These are phyloP conservation scores for Berkeleyomyces basicola DNA, from an alignment of 2,329 filamentous ascomycete genomes.

Conservation along the genomic window DNA sequence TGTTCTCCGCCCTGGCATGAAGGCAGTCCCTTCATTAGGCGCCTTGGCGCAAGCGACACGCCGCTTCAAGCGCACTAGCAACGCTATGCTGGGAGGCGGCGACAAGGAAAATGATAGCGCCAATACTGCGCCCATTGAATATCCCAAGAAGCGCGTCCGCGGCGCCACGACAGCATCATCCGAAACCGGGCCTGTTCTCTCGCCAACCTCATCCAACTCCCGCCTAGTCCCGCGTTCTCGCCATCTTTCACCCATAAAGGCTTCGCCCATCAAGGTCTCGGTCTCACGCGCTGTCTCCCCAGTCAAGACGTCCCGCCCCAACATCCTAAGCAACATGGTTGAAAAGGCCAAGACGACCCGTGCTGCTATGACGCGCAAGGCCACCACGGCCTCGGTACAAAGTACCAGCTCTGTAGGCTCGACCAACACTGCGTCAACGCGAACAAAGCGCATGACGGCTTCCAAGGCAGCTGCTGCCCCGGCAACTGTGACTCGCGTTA, in stretches of 20 bases:
- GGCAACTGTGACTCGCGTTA: slow-evolving; percentile 27
- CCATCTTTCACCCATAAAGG: slow-evolving; percentile 16
- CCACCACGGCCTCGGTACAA: slow-evolving; percentile 28
- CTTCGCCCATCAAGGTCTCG: slow-evolving; percentile 29
- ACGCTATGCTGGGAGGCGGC: slow-evolving; percentile 38
- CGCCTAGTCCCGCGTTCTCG: slow-evolving; percentile 36
- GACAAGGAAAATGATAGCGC: slow-evolving; percentile 63
- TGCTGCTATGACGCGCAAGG: slow-evolving; percentile 30
- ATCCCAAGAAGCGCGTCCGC: slow-evolving; percentile 52
- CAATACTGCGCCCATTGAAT: slow-evolving; percentile 27
- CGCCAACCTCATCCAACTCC: slow-evolving; percentile 69
- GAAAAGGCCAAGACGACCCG: slow-evolving; percentile 43
- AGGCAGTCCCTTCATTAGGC: slow-evolving; percentile 6
- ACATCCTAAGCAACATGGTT: slow-evolving; percentile 38
- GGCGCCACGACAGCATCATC: slow-evolving; percentile 24
- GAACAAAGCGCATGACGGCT: slow-evolving; percentile 18
- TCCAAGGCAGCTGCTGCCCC: slow-evolving; percentile 25
- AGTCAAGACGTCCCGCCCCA: slow-evolving; percentile 30
- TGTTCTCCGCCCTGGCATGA: slow-evolving; percentile 15
- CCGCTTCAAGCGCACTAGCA: slow-evolving; percentile 28
- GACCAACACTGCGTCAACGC: slow-evolving; percentile 20
- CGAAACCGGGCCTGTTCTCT: slow-evolving; percentile 47
- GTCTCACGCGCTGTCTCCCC: slow-evolving; percentile 39
- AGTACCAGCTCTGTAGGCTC: slow-evolving; percentile 29
- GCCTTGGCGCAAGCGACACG: slow-evolving; percentile 8